Evolutionary conservation across 2,329 filamentous ascomycete species (phyloP).

Genomic region (Fusarium tuaranense): DNA sequence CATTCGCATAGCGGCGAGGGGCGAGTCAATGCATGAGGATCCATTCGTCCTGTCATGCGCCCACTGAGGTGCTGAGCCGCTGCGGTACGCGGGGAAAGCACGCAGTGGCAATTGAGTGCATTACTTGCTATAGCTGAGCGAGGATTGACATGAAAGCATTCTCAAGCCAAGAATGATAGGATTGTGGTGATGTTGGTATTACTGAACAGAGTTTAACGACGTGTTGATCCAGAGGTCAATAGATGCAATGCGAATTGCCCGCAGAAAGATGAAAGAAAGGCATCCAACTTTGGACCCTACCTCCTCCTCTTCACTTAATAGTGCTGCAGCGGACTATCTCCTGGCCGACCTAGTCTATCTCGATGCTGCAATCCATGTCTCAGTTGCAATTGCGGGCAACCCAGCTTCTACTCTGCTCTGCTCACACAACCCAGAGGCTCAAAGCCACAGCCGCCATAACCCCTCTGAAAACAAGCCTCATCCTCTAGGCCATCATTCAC

Average conservation of each 20-base stretch:
- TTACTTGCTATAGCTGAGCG: not conserved
- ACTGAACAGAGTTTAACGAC: not conserved
- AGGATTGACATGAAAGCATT: not conserved
- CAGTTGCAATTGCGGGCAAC: not conserved
- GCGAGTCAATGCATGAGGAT: slow-evolving; percentile 19
- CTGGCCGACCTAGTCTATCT: not conserved
- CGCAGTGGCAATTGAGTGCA: not conserved
- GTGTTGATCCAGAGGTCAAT: not conserved
- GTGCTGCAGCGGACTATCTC: not conserved
- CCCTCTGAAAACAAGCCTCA: slow-evolving; percentile 30
- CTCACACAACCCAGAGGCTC: slow-evolving; percentile 9
- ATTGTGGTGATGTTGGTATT: not conserved
- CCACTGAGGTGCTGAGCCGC: not conserved
- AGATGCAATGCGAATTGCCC: not conserved
- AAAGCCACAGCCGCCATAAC: slow-evolving; percentile 22
- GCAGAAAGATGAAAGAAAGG: not conserved
- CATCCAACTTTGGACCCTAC: not conserved
- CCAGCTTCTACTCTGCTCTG: not conserved
- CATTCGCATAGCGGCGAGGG: slow-evolving; percentile 12
- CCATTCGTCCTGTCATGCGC: slow-evolving; percentile 11
- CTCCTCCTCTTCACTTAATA: not conserved
- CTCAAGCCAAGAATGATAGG: not conserved
- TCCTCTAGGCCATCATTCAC: slow-evolving; percentile 2
- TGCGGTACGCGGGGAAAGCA: not conserved
- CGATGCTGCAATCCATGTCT: not conserved